Base-by-base conservation (phyloP, 495 filamentous ascomycete species). In the Xylaria scruposa region DNA sequence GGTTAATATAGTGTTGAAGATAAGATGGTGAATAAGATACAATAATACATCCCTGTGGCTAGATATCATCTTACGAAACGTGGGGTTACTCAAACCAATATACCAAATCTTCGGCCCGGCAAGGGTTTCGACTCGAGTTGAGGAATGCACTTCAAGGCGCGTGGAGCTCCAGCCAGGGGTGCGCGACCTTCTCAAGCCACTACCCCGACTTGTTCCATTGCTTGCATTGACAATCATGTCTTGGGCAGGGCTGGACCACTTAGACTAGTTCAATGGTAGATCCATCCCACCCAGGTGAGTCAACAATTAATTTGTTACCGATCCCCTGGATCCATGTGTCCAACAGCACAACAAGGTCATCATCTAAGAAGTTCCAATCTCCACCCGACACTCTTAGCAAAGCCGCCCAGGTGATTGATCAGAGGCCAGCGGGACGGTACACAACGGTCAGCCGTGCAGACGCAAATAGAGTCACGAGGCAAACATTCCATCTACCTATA, bases 61-160 rank as follows among this genome's bases (percentile, higher is more conserved):
- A 15, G 56, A 72, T 40, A 64, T 67, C 70, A 73, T 51, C 53
- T 53, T 67, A 72, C 72, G n/a, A 72, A 67, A 70, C 72, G 73
- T 74, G 59, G 29, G 74, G 73, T 75, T 70, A 72, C 73, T 67
- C 72, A 73, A 66, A 69, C 72, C 75, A 79, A 79, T 79, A 77
- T 76, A 74, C 72, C 68, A 47, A 73, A 72, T 74, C 68, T 76
- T 75, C 51, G 70, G 66, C 72, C 77, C 76, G 76, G 69, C 71
- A 78, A 78, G 77, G 76, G 76, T 53, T 78, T 75, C 70, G 70
- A 70, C 73, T 75, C 72, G 71, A 70, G 70, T 70, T 72, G 76
- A 70, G 70, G 77, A 77, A 78, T 78, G 76, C 65, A 67, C 72
- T 73, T 69, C 72, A 72, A 74, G 75, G 71, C 61, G 71, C 72